Conservation (phyloP, 2,329 filamentous ascomycete species). For the Cryphonectria carpinicola region DNA sequence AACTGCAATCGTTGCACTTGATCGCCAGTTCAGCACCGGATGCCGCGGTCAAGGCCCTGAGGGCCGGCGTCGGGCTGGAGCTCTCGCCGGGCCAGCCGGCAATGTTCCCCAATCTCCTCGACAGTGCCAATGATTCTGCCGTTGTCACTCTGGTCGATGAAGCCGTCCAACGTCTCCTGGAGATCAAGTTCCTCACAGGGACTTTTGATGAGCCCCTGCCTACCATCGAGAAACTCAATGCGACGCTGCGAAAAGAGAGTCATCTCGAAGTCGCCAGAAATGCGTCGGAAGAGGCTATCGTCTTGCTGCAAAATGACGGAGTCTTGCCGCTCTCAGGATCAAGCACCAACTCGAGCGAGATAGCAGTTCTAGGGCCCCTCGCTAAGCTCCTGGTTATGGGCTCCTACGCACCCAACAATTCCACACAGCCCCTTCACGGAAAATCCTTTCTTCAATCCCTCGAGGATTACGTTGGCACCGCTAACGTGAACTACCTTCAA, state of each 20-base stretch:
- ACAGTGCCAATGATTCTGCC: slow-evolving; percentile 30
- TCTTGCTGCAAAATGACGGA: slow-evolving; percentile 33
- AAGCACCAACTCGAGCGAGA: slow-evolving; percentile 6
- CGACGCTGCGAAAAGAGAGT: slow-evolving; percentile 26
- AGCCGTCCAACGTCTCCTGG: slow-evolving; percentile 35
- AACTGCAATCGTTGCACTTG: slow-evolving; percentile 36
- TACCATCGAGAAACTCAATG: slow-evolving; percentile 27
- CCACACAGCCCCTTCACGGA: slow-evolving; percentile 31
- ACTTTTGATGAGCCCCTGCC: slow-evolving; percentile 36
- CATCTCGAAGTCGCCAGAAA: slow-evolving; percentile 32
- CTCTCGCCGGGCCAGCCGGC: slow-evolving; percentile 34
- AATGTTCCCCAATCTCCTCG: slow-evolving; percentile 34
- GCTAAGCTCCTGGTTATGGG: slow-evolving; percentile 33
- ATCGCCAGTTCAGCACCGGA: slow-evolving; percentile 36
- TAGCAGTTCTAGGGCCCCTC: slow-evolving; percentile 32
- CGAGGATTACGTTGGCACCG: slow-evolving; percentile 28
- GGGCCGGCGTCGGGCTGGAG: slow-evolving; percentile 37
- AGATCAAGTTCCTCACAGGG: slow-evolving; percentile 38
- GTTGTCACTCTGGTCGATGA: slow-evolving; percentile 34
- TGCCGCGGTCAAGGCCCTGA: slow-evolving; percentile 35
- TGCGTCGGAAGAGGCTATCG: slow-evolving; percentile 32
- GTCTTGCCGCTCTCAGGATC: slow-evolving; percentile 25
- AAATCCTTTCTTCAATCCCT: slow-evolving; percentile 32
- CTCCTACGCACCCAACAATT: slow-evolving; percentile 32
- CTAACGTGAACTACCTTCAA: slow-evolving; percentile 32